Evolutionary conservation across 805 yeast genomes (phyloP).

Genomic region (Kockiozyma suomiensis): DNA sequence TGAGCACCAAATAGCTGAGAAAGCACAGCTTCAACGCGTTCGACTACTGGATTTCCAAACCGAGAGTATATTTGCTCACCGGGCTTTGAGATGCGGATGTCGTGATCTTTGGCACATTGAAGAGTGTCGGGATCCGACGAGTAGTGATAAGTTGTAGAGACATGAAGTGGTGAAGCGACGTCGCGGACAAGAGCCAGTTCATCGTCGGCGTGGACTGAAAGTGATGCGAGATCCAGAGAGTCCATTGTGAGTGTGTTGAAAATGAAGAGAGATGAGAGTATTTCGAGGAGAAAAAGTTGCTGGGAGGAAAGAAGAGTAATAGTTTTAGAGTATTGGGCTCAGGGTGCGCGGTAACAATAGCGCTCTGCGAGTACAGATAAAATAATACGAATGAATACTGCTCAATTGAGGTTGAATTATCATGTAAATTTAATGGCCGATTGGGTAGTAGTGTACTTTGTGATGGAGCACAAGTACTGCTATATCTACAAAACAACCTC

Average conservation of each 20-base stretch:
- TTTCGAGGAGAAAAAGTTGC: too few species aligned
- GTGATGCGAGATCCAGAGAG: constrained; percentile 32
- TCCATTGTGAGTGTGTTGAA: not conserved
- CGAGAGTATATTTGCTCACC: constrained; percentile 67
- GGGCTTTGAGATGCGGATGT: constrained; percentile 38
- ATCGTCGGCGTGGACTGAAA: constrained; percentile 72
- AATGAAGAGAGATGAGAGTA: not conserved
- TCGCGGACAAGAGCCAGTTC: constrained; percentile 42
- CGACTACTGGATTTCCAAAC: constrained; percentile 69
- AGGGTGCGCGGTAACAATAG: too few species aligned
- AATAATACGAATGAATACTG: too few species aligned
- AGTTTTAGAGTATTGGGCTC: too few species aligned
- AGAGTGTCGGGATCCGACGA: constrained; percentile 60
- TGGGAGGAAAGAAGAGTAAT: too few species aligned
- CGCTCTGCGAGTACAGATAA: too few species aligned
- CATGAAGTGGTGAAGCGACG: constrained; percentile 74
- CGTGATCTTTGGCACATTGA: constrained; percentile 42
- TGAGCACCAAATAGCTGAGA: constrained; percentile 62
- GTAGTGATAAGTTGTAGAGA: constrained; percentile 77
- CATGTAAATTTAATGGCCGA: too few species aligned
- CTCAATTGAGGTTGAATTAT: too few species aligned
- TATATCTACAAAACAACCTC: too few species aligned
- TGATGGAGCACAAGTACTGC: too few species aligned
- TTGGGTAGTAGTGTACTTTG: too few species aligned
- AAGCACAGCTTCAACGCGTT: constrained; percentile 67